These are phyloP conservation scores for Gelatoporia subvermispora DNA, from an alignment of 768 basidiomycete genomes.

Conservation along the genomic window DNA sequence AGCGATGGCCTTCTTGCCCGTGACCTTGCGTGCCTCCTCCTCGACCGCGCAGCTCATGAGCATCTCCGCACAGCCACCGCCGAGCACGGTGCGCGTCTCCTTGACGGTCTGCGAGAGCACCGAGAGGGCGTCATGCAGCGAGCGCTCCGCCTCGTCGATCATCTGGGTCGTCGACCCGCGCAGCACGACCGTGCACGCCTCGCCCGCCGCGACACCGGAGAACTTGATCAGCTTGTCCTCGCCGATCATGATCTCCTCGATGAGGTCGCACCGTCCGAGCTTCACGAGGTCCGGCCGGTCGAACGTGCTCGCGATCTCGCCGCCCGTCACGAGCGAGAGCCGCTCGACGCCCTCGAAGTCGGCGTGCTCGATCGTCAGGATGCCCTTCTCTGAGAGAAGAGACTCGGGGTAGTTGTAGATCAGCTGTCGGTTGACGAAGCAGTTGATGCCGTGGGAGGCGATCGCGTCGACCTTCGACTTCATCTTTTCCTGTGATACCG, in stretches of 20 bases:
- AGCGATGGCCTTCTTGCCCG: conserved; percentile 95
- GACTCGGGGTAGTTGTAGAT: conserved; percentile 99
- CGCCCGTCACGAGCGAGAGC: conserved; percentile 91
- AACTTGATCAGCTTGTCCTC: conserved; percentile 99
- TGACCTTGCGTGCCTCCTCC: conserved; percentile 74
- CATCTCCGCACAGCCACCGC: conserved; percentile 98
- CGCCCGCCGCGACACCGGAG: conserved; percentile 95
- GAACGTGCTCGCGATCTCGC: conserved; percentile 95
- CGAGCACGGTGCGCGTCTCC: conserved; percentile 91
- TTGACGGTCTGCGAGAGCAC: conserved; percentile 97
- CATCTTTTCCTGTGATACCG: conserved; percentile 87
- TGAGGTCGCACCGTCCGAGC: conserved; percentile 87
- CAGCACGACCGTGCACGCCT: conserved; percentile 96
- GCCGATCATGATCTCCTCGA: conserved; percentile 99
- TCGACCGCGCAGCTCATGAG: conserved; percentile 94
- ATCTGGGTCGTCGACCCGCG: conserved; percentile 97
- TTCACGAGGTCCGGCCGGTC: conserved; percentile 90
- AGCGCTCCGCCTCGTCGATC: conserved; percentile 98
- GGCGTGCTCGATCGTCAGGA: conserved; percentile 96
- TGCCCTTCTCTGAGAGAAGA: conserved; percentile 89
- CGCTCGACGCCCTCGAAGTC: conserved; percentile 99
- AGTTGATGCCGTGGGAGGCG: conserved; percentile 90
- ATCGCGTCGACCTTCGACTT: conserved; percentile 96
- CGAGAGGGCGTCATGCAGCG: conserved; percentile 94
- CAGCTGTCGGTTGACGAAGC: conserved; percentile 96